A percentile compares a stretch with the other conserved stretches of the same genome.
These are phyloP conservation scores for Bassia scoparia DNA, from an alignment of 148 eudicot species.

Conservation along the genomic window DNA sequence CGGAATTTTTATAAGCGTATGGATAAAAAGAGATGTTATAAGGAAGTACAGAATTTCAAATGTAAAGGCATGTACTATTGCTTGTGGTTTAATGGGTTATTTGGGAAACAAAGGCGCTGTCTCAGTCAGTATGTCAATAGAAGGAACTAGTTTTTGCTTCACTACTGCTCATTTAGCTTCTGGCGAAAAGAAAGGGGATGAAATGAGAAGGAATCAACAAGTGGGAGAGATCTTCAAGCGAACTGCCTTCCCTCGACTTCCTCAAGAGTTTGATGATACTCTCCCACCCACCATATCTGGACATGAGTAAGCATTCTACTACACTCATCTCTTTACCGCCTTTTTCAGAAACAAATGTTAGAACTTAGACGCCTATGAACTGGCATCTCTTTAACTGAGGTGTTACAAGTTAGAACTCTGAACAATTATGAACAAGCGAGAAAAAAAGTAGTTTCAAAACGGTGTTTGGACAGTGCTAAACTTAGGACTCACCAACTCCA, in stretches of 20 bases:
- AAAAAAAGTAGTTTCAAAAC: too few species aligned
- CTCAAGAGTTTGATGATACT: constrained; percentile 35
- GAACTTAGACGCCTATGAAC: not conserved
- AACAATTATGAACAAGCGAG: too few species aligned
- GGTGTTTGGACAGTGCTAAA: too few species aligned
- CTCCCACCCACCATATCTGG: constrained; percentile 44
- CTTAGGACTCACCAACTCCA: not conserved
- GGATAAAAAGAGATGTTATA: constrained; percentile 43
- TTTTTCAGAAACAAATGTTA: not conserved
- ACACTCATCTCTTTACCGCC: not conserved
- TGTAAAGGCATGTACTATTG: constrained; percentile 40
- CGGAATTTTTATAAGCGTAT: constrained; percentile 46
- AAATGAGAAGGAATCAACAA: constrained; percentile 58
- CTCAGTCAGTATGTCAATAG: constrained; percentile 61
- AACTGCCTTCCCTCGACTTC: constrained; percentile 41
- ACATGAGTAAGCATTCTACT: constrained; percentile 44
- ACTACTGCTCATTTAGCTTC: constrained; percentile 70
- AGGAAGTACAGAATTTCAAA: constrained; percentile 41
- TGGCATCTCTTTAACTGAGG: too few species aligned
- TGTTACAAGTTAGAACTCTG: too few species aligned
- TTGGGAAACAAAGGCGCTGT: constrained; percentile 54
- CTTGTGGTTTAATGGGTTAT: constrained; percentile 34
- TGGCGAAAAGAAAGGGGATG: constrained; percentile 77
- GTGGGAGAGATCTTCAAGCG: constrained; percentile 60
- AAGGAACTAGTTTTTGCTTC: constrained; percentile 66